Evolutionary conservation across 305 asterid species (phyloP), one percentile per base, ranked within the genome.

Genomic region (Vinca major): DNA sequence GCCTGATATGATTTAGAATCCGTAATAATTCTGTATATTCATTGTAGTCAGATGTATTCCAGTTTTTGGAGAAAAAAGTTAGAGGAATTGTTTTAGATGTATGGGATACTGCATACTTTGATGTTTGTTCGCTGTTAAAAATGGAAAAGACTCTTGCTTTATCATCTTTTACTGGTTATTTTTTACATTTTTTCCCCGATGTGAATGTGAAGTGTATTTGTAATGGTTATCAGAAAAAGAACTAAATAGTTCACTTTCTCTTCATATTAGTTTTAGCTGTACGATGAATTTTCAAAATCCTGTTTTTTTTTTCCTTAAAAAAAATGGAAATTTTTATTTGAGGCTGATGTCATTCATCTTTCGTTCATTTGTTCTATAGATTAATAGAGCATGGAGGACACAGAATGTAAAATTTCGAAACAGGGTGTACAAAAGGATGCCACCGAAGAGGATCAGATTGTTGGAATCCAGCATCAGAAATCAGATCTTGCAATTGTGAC

Each of bases 401-500:
- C 52, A 11, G 77, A 62, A 20, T 54, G 44, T 48, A 78, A 44
- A 40, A 70, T 55, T 56, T 39, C 57, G 44, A 74, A 50, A 13
- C 70, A 72, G 45, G 66, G 58, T 52, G 66, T 51, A 21, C 67
- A 73, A 16, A 69, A 77, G 72, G 61, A 45, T 73, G 63, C 44
- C 36, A 62, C 72, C 2, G 55, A 66, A 47, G 79, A 77, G 70
- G 74, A 68, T 40, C 69, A 52, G 36, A 50, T 17, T 69, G 51
- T 70, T 49, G 82, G 71, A 67, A 56, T 44, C 48, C 51, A 65
- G 68, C 66, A 73, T 7, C 26, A 20, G 12, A 80, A 71, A 62
- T 80, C 78, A 55, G 65, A 71, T 50, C 85, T 90, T 76, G 82
- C 88, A 71, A 75, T 86, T 70, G 85, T 81, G 4, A 90, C 96